Base-by-base conservation (phyloP, 2,329 filamentous ascomycete genomes). In the Stachybotrys chartarum region DNA sequence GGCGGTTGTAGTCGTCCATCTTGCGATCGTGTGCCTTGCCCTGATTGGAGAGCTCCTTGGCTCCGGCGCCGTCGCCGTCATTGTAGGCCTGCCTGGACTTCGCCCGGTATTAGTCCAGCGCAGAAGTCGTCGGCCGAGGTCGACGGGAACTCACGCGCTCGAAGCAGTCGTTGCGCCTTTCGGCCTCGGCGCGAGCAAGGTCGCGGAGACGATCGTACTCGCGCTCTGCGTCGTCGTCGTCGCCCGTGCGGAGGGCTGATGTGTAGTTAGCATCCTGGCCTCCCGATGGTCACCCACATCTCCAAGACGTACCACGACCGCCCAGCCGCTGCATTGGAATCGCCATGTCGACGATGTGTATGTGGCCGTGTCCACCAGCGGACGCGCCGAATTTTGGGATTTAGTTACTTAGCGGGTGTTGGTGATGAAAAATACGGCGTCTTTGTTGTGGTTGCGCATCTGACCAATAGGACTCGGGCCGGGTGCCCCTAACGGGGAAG, bases 171-270 rank as follows among this genome's bases (percentile, higher is more conserved):
- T 83, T 83, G 62, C 90, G 88, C 75, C 94, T 90, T 53, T 79
- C 76, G 56, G 88, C 90, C 78, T 96, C 92, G 64, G 85, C 79
- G 60, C 90, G 85, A 17, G 93, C 94, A 17, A 92, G 80, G 63
- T 87, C 86, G 66, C 94, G 90, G 49, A 97, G 82, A 54, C 90
- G 88, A 70, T 97, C 92, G 73, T 97, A 97, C 75, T 97, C 92
- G 63, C 80, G 84, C 77, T 97, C 92, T 55, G 84, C 78, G 57
- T 86, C 80, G 62, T 76, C 76, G 67, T 82, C 83, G 62, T 85
- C 78, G 57, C 79, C 80, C 70, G 91, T 86, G 72, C 86, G 90
- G 77, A 93, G 90, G 72, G 87, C 90, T 92, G 68, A 10, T 16
- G 31, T 24, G 4, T 24, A 24, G 24, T 24, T 24, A 24, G 24